A percentile compares a stretch with the other conserved stretches of the same genome.
Conservation (phyloP, 441 rosid genomes). For the Arabidopsis hybrid region DNA sequence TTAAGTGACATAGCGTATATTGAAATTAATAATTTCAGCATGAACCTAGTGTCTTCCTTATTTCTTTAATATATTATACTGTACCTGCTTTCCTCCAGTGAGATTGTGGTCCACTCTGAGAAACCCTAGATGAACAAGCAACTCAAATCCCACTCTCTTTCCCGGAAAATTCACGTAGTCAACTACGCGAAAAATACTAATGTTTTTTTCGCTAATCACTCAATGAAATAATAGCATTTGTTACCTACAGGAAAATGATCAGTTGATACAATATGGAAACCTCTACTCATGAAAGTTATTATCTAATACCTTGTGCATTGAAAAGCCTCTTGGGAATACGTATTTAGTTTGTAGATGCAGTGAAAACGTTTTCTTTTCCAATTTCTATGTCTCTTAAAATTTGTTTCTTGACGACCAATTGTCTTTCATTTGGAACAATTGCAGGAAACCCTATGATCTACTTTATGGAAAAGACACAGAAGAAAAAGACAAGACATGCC, state of each 20-base stretch:
- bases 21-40: slow-evolving; percentile 18
- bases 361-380: slow-evolving; percentile 8
- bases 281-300: neutral
- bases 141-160: slow-evolving; percentile 19
- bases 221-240: neutral
- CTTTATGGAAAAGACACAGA: slow-evolving; percentile 33
- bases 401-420: slow-evolving; percentile 12
- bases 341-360: slow-evolving; percentile 13
- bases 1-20: slow-evolving; percentile 30
- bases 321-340: neutral
- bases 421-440: slow-evolving; percentile 4
- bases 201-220: neutral
- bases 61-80: slow-evolving; percentile 35
- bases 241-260: neutral
- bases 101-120: slow-evolving; percentile 39
- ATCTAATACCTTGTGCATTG: neutral
- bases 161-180: slow-evolving; percentile 1
- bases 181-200: neutral
- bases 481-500: slow-evolving; percentile 41
- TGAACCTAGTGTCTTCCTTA: slow-evolving; percentile 16
- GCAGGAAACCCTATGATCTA: slow-evolving; percentile 29
- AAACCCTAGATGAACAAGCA: slow-evolving; percentile 45
- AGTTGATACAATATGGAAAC: neutral
- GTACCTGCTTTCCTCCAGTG: slow-evolving; percentile 46
- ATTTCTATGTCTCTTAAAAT: neutral